Base-by-base conservation (phyloP, 495 filamentous ascomycete species). In the Geoglossum glabrum region DNA sequence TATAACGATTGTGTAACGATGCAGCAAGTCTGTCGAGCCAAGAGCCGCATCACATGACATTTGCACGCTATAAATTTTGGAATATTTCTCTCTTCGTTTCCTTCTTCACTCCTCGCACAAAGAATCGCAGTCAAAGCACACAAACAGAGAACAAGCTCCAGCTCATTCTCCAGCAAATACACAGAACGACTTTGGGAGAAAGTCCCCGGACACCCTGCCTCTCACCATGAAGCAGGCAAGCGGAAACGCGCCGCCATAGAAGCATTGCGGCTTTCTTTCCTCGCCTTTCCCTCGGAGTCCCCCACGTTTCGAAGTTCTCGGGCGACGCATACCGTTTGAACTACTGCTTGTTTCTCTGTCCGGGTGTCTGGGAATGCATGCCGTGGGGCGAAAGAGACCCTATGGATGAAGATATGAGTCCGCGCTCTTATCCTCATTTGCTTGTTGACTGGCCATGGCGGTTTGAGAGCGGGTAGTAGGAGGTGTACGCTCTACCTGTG, bases 71-170 rank as follows among this genome's bases (percentile, higher is more conserved):
- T n/a, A n/a, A n/a, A n/a, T n/a, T n/a, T n/a, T n/a, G 52, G 60
- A 31, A 46, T 19, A 64, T 60, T 57, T 61, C 62, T 47, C 61
- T 19, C 55, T 62, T 60, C 13, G 25, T n/a, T 56, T 59, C 61
- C 57, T 70, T 72, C 68, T 71, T 70, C 78, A 79, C 83, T 83
- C 80, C 87, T 95, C 90, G 90, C 80, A 87, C 90, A 80, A 95
- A 90, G 84, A 86, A 94, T 96, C 92, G 92, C 89, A 87, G 79
- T 93, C 89, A 84, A 94, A 97, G 92, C 88, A 86, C 68, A 93
- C 92, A 84, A 74, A 93, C 87, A 82, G 85, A 92, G 70, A 55
- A 26, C 56, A 33, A 17, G 68, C 69, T 62, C 61, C 63, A 62
- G 34, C 67, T 62, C 64, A 57, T 64, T 66, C 64, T 56, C 68